Base-by-base conservation (phyloP, 805 yeast species). In the Candida pseudofarinosa region DNA sequence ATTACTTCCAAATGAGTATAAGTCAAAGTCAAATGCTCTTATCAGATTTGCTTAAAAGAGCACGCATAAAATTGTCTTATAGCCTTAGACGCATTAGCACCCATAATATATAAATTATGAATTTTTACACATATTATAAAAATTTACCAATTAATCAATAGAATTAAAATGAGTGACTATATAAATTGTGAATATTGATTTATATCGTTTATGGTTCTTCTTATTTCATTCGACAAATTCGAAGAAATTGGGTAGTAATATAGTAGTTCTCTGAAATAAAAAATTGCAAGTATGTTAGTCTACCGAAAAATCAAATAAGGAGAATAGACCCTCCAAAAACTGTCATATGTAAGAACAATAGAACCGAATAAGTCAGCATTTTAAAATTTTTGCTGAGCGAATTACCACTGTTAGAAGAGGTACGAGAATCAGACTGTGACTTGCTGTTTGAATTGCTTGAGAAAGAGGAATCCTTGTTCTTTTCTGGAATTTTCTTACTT, bases 401-500 rank as follows among this genome's bases (percentile, higher is more conserved):
- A 10, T 6, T 14, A 31, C 19, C 41, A 23, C 40, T 35, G 30
- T 32, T 33, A 15, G 41, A 35, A 2, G 44, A 20, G 23, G 39
- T 15, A 7, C 46, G 20, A 7, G 45, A 23, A 7, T 33, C 35
- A 17, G 46, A 4, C 14, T 37, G 12, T n/a, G 18, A 19, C 17
- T 3, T 41, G 18, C 20, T 35, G 12, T 41, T 40, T n/a, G 42
- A 48, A 33, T 34, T 23, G n/a, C 44, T 31, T 3, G 35, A 23
- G 10, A 10, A 23, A 3, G 35, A 23, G 10, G 28, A 23, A 10
- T 23, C 28, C 10, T 23, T 23, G 4, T 67, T 64, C 6, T 50
- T 52, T 48, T 79, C 83, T 31, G 79, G 57, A 1, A 52, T 37
- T 3, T 43, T 30, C n/a, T 37, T 37, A n/a, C 26, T 37, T 15